Conservation (phyloP, 306 rosid species). For the Styphnolobium japonicum region DNA sequence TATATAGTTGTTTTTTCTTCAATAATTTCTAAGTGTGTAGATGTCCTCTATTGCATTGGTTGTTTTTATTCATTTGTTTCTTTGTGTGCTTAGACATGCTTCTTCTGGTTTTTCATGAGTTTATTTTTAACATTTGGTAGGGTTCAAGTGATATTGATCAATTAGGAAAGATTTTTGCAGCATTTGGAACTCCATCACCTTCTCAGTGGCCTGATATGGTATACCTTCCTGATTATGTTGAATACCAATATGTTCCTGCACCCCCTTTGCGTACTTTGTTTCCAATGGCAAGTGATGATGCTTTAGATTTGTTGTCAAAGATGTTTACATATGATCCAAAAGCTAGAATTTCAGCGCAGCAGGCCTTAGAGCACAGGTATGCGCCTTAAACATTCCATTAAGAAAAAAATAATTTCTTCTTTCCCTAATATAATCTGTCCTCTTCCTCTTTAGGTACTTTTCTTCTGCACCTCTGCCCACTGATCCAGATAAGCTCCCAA, state of each 20-base stretch:
- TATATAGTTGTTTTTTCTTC: background rate
- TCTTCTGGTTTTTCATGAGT: slow-evolving; percentile 11
- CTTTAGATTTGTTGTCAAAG: slow-evolving; percentile 82
- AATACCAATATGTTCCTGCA: slow-evolving; percentile 87
- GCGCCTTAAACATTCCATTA: slow-evolving; percentile 13
- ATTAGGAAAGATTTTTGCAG: slow-evolving; percentile 89
- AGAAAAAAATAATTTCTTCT: background rate
- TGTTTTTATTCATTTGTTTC: slow-evolving; percentile 6
- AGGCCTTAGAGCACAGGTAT: slow-evolving; percentile 94
- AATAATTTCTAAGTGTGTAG: background rate
- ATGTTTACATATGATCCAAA: slow-evolving; percentile 97
- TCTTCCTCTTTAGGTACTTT: slow-evolving; percentile 62
- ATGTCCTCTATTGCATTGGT: background rate
- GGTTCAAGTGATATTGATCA: slow-evolving; percentile 98
- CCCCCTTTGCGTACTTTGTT: slow-evolving; percentile 78
- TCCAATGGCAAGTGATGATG: slow-evolving; percentile 91
- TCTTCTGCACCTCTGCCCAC: slow-evolving; percentile 81
- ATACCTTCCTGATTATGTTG: slow-evolving; percentile 91
- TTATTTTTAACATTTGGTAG: slow-evolving; percentile 39
- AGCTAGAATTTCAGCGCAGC: slow-evolving; percentile 79
- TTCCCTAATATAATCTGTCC: slow-evolving; percentile 19
- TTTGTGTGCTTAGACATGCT: slow-evolving; percentile 1
- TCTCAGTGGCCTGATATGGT: slow-evolving; percentile 96
- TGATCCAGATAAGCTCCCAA: slow-evolving; percentile 83
- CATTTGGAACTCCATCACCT: slow-evolving; percentile 90